Percentiles rank a stretch among this genome's conserved stretches.
Evolutionary conservation across 805 yeast species (phyloP).

Genomic region (Myxozyma lipomycoides): DNA sequence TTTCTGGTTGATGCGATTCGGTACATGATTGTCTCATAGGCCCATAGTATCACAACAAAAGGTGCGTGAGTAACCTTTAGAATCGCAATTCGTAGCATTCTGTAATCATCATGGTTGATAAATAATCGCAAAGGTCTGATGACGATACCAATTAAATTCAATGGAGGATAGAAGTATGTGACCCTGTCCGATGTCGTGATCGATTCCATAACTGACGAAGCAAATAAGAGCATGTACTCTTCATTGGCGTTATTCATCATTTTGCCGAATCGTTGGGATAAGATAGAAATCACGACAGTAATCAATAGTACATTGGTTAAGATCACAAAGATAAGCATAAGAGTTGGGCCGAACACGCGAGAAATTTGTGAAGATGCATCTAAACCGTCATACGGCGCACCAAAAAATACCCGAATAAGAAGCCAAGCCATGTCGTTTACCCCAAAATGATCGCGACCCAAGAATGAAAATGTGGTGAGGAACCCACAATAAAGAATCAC

Average conservation of each 20-base stretch:
- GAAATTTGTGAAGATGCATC: conserved; percentile 35
- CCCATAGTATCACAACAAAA: conserved; percentile 29
- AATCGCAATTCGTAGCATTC: conserved; percentile 30
- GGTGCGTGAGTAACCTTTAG: conserved; percentile 36
- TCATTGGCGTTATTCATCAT: conserved; percentile 38
- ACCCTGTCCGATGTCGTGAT: conserved; percentile 36
- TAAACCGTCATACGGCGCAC: conserved; percentile 35
- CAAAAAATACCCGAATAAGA: conserved; percentile 36
- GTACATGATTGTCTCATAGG: conserved; percentile 28
- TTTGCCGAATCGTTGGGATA: conserved; percentile 35
- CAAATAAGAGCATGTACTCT: conserved; percentile 35
- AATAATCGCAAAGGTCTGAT: conserved; percentile 34
- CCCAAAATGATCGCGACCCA: conserved; percentile 34
- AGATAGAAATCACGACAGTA: conserved; percentile 37
- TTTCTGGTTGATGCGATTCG: neutral
- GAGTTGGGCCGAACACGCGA: conserved; percentile 35
- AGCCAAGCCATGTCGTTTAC: conserved; percentile 36
- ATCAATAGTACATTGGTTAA: conserved; percentile 32
- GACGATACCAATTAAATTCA: conserved; percentile 32
- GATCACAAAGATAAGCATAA: conserved; percentile 37
- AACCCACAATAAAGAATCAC: conserved; percentile 36
- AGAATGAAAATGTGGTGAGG: conserved; percentile 35
- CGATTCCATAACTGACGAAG: conserved; percentile 35
- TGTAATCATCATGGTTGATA: conserved; percentile 30
- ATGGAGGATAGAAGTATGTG: conserved; percentile 37